Evolutionary conservation across 768 basidiomycete species (phyloP).

Genomic region (Leccinum truebloodii): DNA sequence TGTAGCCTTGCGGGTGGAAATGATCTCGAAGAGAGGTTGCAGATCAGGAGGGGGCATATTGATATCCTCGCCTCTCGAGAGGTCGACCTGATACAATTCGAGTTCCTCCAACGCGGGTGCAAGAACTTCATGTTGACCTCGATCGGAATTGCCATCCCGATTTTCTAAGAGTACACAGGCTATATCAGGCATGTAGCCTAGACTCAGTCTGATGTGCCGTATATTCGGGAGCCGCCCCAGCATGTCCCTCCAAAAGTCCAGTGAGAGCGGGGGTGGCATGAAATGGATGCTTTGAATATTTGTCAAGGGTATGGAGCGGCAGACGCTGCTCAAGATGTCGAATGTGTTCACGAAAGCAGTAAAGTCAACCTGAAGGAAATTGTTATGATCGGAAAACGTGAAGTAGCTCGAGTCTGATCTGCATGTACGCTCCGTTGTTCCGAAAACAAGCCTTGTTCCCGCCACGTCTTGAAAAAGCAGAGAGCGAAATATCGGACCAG

Average conservation of each 20-base stretch:
- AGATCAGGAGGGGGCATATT: background rate
- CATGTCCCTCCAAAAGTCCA: conserved; percentile 7
- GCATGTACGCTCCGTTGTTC: background rate
- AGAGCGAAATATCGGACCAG: background rate
- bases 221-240: too few relatives aligned
- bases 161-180: too few relatives aligned
- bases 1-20: background rate
- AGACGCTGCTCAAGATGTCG: background rate
- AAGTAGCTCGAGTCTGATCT: too few relatives aligned
- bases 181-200: too few relatives aligned
- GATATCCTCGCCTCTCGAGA: background rate
- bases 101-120: background rate
- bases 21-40: background rate
- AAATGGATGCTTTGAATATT: conserved; percentile 2
- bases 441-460: background rate
- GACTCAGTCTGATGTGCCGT: too few relatives aligned
- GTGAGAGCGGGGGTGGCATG: background rate
- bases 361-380: conserved; percentile 7
- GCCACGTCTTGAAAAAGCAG: background rate
- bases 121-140: background rate
- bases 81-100: background rate
- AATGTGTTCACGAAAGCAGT: background rate
- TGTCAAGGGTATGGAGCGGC: background rate
- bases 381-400: background rate
- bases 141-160: too few relatives aligned